These are phyloP conservation scores for Lipomyces japonicus DNA, from an alignment of 805 yeast genomes.

Conservation along the genomic window DNA sequence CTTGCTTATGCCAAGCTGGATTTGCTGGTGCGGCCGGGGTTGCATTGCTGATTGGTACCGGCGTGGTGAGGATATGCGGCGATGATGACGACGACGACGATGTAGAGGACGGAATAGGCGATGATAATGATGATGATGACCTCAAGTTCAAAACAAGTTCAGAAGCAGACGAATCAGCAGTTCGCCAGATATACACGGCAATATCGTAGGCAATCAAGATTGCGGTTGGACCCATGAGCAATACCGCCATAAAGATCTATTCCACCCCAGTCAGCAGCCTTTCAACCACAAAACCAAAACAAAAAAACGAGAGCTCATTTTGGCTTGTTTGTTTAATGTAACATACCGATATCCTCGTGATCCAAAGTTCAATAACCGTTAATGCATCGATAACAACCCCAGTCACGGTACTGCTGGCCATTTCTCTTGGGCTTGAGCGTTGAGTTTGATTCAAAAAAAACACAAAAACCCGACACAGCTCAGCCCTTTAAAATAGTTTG, in stretches of 20 bases:
- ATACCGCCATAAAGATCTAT: slow-evolving; percentile 12
- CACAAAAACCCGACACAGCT: no score
- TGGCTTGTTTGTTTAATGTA: no score
- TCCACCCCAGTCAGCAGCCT: background rate
- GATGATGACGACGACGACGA: no score
- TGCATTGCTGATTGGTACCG: no score
- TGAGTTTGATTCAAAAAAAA: background rate
- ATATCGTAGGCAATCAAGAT: slow-evolving; percentile 16
- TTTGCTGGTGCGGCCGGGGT: no score
- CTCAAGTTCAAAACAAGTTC: background rate
- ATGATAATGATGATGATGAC: background rate
- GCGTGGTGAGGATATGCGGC: no score
- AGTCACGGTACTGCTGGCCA: background rate
- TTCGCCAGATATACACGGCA: slow-evolving; percentile 16
- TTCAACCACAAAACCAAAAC: background rate
- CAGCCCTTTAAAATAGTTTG: no score
- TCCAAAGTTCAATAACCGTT: slow-evolving; percentile 11
- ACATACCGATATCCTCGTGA: slow-evolving; percentile 14
- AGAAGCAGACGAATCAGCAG: slow-evolving; percentile 2
- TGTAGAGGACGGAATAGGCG: background rate
- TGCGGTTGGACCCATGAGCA: slow-evolving; percentile 11
- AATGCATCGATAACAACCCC: slow-evolving; percentile 3
- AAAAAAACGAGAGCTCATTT: background rate
- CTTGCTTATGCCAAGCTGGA: no score
- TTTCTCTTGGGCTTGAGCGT: background rate